These are phyloP conservation scores for Aspergillus fumigatus DNA, from an alignment of 2,329 filamentous ascomycete species.

Conservation along the genomic window DNA sequence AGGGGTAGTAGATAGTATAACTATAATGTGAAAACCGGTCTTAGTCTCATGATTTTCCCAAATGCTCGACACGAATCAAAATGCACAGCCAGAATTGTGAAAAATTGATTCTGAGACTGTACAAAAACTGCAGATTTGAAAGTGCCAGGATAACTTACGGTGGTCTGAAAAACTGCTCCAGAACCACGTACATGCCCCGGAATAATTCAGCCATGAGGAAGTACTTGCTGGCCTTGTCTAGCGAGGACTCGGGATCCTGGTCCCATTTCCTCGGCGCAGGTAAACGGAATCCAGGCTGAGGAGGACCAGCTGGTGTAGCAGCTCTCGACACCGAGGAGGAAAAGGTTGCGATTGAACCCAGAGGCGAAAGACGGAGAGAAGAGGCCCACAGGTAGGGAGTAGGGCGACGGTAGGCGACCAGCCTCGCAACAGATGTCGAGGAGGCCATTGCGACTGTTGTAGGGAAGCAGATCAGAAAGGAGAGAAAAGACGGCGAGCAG, in stretches of 20 bases:
- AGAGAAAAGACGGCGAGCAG: slow-evolving; percentile 8
- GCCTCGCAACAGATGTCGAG: slow-evolving; percentile 40
- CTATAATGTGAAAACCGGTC: slow-evolving; percentile 43
- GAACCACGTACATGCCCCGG: slow-evolving; percentile 93
- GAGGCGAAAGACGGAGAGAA: slow-evolving; percentile 24
- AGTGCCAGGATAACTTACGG: slow-evolving; percentile 62
- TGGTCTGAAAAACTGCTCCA: slow-evolving; percentile 98
- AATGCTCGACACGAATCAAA: not conserved
- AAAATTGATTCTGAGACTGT: not conserved
- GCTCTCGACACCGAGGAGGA: slow-evolving; percentile 58
- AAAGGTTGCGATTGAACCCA: slow-evolving; percentile 54
- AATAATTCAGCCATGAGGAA: slow-evolving; percentile 95
- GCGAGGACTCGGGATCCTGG: slow-evolving; percentile 67
- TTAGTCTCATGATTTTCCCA: not conserved
- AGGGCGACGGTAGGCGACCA: slow-evolving; percentile 40
- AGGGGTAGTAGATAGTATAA: slow-evolving; percentile 98
- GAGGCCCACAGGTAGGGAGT: slow-evolving; percentile 25
- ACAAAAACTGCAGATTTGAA: no score
- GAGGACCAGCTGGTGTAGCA: slow-evolving; percentile 69
- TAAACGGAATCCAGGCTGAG: slow-evolving; percentile 75
- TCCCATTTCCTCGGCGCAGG: slow-evolving; percentile 72
- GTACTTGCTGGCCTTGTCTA: slow-evolving; percentile 85
- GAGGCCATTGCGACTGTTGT: slow-evolving; percentile 38
- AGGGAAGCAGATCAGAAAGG: slow-evolving; percentile 11
- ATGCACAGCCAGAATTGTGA: not conserved